These are phyloP conservation scores for Globisporangium yorkense DNA, from an alignment of 352 stramenopile species.

Conservation along the genomic window DNA sequence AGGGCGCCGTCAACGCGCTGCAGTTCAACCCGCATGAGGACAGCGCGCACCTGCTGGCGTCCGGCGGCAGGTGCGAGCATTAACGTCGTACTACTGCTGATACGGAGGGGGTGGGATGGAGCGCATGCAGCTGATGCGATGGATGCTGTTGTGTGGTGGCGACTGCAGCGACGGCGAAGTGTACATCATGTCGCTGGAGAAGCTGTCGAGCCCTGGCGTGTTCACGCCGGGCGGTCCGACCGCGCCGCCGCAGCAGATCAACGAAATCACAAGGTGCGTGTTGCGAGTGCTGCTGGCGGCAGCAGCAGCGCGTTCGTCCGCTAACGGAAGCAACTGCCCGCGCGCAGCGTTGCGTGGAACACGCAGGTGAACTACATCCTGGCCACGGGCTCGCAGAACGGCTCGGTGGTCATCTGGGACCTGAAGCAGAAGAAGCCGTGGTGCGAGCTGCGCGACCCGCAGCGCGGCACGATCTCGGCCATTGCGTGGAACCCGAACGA, in stretches of 20 bases:
- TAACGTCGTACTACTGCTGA: neutral
- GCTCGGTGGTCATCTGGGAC: constrained; percentile 96
- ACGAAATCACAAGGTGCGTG: constrained; percentile 74
- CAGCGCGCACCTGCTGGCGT: constrained; percentile 90
- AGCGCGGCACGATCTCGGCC: constrained; percentile 86
- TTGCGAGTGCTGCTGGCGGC: neutral
- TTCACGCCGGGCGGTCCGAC: constrained; percentile 83
- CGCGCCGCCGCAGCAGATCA: constrained; percentile 56
- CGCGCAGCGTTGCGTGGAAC: constrained; percentile 93
- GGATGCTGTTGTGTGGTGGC: neutral
- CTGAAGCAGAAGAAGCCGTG: constrained; percentile 97
- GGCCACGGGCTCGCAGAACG: constrained; percentile 92
- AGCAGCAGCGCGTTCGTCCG: too few relatives aligned
- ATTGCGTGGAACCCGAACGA: constrained; percentile 98
- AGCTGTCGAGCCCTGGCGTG: constrained; percentile 83
- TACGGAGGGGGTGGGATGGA: neutral
- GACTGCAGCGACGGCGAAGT: constrained; percentile 88
- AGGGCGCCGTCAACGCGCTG: constrained; percentile 89
- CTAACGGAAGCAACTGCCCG: neutral
- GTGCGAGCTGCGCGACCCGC: constrained; percentile 94
- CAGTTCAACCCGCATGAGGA: constrained; percentile 95
- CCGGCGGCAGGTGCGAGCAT: constrained; percentile 61
- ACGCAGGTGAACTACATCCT: constrained; percentile 98
- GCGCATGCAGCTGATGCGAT: neutral
- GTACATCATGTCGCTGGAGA: constrained; percentile 93